Evolutionary conservation across 345 rosid genomes (phyloP).

Genomic region (Salix brachista): DNA sequence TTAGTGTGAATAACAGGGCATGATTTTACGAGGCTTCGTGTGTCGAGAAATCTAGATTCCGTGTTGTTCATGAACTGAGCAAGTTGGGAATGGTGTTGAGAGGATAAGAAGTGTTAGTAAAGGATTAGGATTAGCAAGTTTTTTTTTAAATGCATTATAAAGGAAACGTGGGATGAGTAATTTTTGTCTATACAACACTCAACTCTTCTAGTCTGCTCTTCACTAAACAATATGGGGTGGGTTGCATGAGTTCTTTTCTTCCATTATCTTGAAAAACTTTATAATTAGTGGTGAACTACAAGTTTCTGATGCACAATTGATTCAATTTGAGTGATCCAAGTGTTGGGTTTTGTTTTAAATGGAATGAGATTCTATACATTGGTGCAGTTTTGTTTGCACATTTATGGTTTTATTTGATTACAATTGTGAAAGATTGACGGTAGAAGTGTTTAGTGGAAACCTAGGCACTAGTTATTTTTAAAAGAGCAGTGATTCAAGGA

Average conservation of each 20-base stretch:
- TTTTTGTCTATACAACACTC: background rate
- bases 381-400: background rate
- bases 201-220: background rate
- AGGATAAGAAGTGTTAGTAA: background rate
- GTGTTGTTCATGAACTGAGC: background rate
- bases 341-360: background rate
- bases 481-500: background rate
- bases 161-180: background rate
- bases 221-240: background rate
- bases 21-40: background rate
- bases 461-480: background rate
- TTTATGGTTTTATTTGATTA: background rate
- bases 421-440: background rate
- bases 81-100: background rate
- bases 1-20: background rate
- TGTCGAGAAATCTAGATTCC: background rate
- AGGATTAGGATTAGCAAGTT: background rate
- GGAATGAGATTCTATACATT: background rate
- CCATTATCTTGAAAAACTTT: background rate
- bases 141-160: background rate
- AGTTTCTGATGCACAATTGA: background rate
- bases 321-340: background rate
- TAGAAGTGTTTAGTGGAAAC: background rate
- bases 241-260: background rate
- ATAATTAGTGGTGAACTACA: background rate